These are phyloP conservation scores for Jacaranda copaia DNA, from an alignment of 257 asterid species.

Conservation along the genomic window DNA sequence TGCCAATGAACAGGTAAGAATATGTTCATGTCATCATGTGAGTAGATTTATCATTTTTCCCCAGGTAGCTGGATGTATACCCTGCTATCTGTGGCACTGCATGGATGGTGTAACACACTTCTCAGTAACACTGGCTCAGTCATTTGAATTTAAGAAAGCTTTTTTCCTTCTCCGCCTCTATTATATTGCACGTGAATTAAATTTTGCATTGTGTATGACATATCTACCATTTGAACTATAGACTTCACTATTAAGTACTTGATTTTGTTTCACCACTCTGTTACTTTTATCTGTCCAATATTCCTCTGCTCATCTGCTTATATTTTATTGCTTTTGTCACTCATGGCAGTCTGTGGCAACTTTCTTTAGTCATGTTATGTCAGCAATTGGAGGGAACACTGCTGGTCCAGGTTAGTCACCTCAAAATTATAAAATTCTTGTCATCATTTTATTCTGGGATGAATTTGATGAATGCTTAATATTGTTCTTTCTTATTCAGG, in stretches of 20 bases:
- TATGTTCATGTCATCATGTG: conserved; percentile 13
- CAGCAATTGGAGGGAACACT: conserved; percentile 96
- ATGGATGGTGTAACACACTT: background rate
- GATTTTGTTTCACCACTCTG: background rate
- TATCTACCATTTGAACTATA: background rate
- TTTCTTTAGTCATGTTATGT: conserved; percentile 94
- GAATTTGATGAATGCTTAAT: conserved; percentile 8
- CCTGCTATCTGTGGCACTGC: background rate
- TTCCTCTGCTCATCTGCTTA: background rate
- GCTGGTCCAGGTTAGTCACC: conserved; percentile 91
- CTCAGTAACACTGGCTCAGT: background rate
- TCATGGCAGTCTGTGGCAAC: conserved; percentile 87
- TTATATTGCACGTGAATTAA: background rate
- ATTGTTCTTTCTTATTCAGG: conserved; percentile 56
- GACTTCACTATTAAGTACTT: background rate
- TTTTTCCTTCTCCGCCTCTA: background rate
- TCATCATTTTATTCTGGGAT: conserved; percentile 11
- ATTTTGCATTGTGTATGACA: background rate
- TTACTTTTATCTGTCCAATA: background rate
- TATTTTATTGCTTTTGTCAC: conserved; percentile 6
- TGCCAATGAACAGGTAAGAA: conserved; percentile 91
- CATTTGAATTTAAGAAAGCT: background rate
- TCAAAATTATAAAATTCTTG: background rate
- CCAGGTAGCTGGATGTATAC: background rate
- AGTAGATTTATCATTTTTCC: background rate